Evolutionary conservation across 768 basidiomycete species (phyloP), one percentile per base, ranked within the genome.

Genomic region (Amyloporia xantha): DNA sequence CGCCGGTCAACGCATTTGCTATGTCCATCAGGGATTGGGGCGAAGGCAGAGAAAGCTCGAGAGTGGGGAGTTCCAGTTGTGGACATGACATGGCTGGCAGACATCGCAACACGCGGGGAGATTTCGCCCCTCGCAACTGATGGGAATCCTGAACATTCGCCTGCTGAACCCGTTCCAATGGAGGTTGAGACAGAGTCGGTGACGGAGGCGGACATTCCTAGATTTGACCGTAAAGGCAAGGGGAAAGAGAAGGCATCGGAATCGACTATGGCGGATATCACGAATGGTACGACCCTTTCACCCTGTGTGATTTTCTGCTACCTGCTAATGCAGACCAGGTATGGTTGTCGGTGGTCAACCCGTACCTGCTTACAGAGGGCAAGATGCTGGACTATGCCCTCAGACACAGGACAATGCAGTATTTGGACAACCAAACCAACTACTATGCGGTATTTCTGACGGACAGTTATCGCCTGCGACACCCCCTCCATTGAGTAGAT

Each of bases 11-110:
- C 92, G 0, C 88, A 95, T 55, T 72, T 96, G 1, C 68, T 96
- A 6, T 92, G 91, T 60, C 85, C 86, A 0, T 72, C 79, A 5
- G 78, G 74, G 0, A 67, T 62, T 0, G 91, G 93, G 13, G 70
- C 73, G 20, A 95, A 96, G 61, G 89, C 78, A 44, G 77, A 82
- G 13, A 90, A 84, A 62, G 91, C 92, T 2, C 59, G 63, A 33
- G 80, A 89, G 60, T 95, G 93, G 92, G 73, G 73, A 12, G 76
- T 86, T 6, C 81, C 84, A 0, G 78, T 88, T n/a, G 72, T 94
- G 19, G 71, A 74, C 30, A 69, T 85, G 62, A 69, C 67, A 7
- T 96, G 91, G 91, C 60, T 96, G 15, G 70, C 71, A 11, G 68
- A 70, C 0, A 77, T 90, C 54, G 82, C 76, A 7, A 61, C 58